A percentile compares a stretch with the other conserved stretches of the same genome.
Evolutionary conservation across 1,284 basidiomycete species (phyloP).

Genomic region (Fistulinella cinereoalba): DNA sequence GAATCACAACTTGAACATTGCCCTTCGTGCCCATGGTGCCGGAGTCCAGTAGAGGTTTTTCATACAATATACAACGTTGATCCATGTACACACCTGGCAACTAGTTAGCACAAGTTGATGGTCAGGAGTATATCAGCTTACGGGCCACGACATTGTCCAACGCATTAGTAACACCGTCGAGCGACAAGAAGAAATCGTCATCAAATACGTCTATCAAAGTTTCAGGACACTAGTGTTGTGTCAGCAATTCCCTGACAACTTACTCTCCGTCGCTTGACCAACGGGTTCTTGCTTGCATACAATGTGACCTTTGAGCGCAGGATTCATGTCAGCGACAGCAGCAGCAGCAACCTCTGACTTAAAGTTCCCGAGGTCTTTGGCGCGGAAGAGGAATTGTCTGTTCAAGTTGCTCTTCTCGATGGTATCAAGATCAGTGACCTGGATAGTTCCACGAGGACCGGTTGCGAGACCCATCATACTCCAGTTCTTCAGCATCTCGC

Average conservation of each 20-base stretch:
- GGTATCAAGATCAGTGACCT: slow-evolving; percentile 97
- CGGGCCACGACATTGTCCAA: slow-evolving; percentile 96
- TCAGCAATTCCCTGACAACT: slow-evolving; percentile 30
- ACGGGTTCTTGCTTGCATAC: slow-evolving; percentile 91
- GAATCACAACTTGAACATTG: slow-evolving; percentile 96
- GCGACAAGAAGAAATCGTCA: slow-evolving; percentile 82
- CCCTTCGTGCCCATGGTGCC: slow-evolving; percentile 99
- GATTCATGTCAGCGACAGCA: slow-evolving; percentile 97
- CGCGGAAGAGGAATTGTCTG: slow-evolving; percentile 96
- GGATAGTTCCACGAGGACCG: slow-evolving; percentile 79
- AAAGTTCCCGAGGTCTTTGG: slow-evolving; percentile 97
- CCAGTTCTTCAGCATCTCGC: slow-evolving; percentile 99
- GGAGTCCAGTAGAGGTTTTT: slow-evolving; percentile 95
- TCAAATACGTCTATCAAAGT: slow-evolving; percentile 74
- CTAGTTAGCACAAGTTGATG: slow-evolving; percentile 3
- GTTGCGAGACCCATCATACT: slow-evolving; percentile 97
- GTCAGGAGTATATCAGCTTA: slow-evolving; percentile 39
- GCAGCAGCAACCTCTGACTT: slow-evolving; percentile 94
- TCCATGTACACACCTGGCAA: slow-evolving; percentile 93
- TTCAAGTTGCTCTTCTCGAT: slow-evolving; percentile 99
- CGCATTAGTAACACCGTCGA: slow-evolving; percentile 99
- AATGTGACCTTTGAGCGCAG: slow-evolving; percentile 88
- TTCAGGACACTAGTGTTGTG: slow-evolving; percentile 6
- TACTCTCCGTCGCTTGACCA: slow-evolving; percentile 89
- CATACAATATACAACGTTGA: slow-evolving; percentile 95